phyloP scores from a whole-genome alignment of 2,329 filamentous ascomycete species.

The Emmonsia crescens region DNA sequence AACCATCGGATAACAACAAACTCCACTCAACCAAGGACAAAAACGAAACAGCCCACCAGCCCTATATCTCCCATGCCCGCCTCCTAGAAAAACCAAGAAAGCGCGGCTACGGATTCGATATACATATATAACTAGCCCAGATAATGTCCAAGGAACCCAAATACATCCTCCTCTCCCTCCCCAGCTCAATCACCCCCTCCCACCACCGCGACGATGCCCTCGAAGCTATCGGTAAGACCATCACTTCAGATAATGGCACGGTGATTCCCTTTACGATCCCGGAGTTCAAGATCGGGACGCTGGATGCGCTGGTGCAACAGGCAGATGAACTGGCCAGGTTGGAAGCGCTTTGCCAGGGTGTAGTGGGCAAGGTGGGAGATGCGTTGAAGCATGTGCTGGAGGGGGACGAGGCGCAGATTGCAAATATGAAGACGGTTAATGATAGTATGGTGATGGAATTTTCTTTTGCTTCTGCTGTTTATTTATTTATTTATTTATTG shows the following conservation, averaged over 20 bases:
- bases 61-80: background rate
- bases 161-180: slow-evolving; percentile 84
- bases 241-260: slow-evolving; percentile 63
- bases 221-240: slow-evolving; percentile 58
- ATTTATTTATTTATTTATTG: no score
- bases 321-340: slow-evolving; percentile 91
- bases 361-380: slow-evolving; percentile 80
- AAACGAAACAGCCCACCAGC: background rate
- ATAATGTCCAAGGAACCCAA: slow-evolving; percentile 41
- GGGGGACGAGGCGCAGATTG: slow-evolving; percentile 69
- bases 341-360: slow-evolving; percentile 63
- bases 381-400: slow-evolving; percentile 74
- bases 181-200: slow-evolving; percentile 73
- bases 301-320: slow-evolving; percentile 90
- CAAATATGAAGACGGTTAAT: slow-evolving; percentile 84
- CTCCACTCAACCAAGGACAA: background rate
- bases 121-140: background rate
- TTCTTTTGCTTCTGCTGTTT: slow-evolving; percentile 1
- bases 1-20: background rate
- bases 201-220: slow-evolving; percentile 73
- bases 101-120: background rate
- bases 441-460: slow-evolving; percentile 54
- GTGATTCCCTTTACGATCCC: slow-evolving; percentile 73
- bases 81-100: background rate
- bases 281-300: slow-evolving; percentile 93